phyloP scores from a whole-genome alignment of 345 rosid species.

The Triadica sebifera region DNA sequence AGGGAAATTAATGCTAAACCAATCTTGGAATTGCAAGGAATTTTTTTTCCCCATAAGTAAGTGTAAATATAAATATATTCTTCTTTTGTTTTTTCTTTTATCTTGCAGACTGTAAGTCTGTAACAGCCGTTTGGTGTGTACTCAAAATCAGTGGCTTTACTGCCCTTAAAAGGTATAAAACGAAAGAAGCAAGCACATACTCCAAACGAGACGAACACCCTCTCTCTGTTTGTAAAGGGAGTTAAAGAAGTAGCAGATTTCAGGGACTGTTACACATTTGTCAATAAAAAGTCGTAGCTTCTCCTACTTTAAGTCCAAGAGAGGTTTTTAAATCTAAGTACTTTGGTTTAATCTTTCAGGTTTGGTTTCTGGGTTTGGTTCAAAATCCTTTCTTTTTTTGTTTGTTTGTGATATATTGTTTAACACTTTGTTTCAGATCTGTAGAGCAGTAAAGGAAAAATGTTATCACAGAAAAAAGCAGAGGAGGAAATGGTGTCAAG shows the following conservation, averaged over 20 bases:
- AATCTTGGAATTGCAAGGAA: constrained; percentile 13
- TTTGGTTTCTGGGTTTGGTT: constrained; percentile 23
- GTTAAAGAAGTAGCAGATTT: constrained; percentile 22
- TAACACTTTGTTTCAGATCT: constrained; percentile 26
- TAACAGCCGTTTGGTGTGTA: constrained; percentile 12
- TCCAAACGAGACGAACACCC: constrained; percentile 15
- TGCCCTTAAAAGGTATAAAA: constrained; percentile 20
- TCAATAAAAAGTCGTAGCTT: constrained; percentile 13
- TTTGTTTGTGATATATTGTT: background rate
- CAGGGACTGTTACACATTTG: constrained; percentile 26
- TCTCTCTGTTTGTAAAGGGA: constrained; percentile 1
- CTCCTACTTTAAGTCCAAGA: constrained; percentile 10
- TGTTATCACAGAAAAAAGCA: constrained; percentile 44
- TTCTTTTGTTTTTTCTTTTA: background rate
- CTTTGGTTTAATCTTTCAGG: background rate
- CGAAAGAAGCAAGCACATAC: constrained; percentile 12
- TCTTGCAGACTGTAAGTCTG: constrained; percentile 18
- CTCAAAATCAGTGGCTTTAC: constrained; percentile 9
- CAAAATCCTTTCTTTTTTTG: background rate
- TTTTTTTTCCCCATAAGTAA: background rate
- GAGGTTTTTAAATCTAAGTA: background rate
- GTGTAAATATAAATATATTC: no score
- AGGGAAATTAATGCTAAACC: constrained; percentile 18
- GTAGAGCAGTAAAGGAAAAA: constrained; percentile 24
- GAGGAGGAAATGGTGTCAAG: constrained; percentile 54